Conservation (phyloP, 1,139 yeast genomes). For the Blastobotrys arbuscula region DNA sequence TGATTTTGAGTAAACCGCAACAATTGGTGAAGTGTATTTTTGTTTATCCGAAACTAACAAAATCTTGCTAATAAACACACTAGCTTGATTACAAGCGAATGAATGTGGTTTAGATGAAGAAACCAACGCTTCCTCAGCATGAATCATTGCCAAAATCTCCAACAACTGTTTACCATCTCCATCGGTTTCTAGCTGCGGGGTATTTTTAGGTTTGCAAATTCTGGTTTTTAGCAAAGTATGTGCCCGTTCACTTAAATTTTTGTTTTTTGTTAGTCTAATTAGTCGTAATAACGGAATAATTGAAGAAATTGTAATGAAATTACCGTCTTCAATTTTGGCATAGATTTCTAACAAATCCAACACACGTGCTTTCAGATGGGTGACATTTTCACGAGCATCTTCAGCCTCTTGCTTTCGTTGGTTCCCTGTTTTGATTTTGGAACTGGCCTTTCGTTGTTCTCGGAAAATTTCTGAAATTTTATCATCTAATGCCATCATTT, state of each 20-base stretch:
- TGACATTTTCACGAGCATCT: constrained; percentile 78
- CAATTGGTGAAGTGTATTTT: constrained; percentile 32
- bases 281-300: constrained; percentile 57
- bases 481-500: constrained; percentile 92
- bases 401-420: constrained; percentile 39
- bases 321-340: constrained; percentile 43
- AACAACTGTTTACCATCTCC: constrained; percentile 18
- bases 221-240: constrained; percentile 62
- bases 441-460: constrained; percentile 41
- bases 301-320: constrained; percentile 40
- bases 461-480: constrained; percentile 79
- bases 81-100: constrained; percentile 54
- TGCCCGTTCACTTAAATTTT: constrained; percentile 64
- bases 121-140: constrained; percentile 36
- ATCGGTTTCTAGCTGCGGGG: constrained; percentile 20
- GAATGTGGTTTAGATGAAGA: constrained; percentile 48
- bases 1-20: constrained; percentile 52
- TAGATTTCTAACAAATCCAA: constrained; percentile 70
- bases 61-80: constrained; percentile 55
- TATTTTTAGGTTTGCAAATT: constrained; percentile 48
- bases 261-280: constrained; percentile 63
- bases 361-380: constrained; percentile 71
- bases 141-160: constrained; percentile 20
- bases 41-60: constrained; percentile 21
- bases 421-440: constrained; percentile 24